Evolutionary conservation across 768 basidiomycete species (phyloP).

Genomic region (Trametes meyenii): DNA sequence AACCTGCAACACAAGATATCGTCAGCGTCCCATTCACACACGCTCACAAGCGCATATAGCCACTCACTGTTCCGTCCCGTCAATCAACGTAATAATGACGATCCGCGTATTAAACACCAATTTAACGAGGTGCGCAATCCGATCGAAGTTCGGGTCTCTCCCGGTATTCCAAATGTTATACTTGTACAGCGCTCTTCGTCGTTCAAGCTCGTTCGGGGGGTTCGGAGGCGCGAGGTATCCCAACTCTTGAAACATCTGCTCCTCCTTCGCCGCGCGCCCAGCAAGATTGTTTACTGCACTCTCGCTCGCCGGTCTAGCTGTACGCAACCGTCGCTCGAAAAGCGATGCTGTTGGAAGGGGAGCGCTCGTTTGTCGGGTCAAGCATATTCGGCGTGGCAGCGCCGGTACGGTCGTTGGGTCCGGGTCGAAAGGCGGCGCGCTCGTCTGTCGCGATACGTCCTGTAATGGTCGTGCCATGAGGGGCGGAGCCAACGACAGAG

Average conservation of each 20-base stretch:
- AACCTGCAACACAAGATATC: slow-evolving; percentile 52
- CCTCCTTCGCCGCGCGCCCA: slow-evolving; percentile 63
- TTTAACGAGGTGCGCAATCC: slow-evolving; percentile 91
- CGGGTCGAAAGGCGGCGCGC: slow-evolving; percentile 35
- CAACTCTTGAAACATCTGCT: slow-evolving; percentile 62
- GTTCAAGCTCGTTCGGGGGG: slow-evolving; percentile 82
- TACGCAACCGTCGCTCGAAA: slow-evolving; percentile 34
- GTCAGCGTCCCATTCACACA: background rate
- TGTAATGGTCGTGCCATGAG: background rate
- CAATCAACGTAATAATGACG: slow-evolving; percentile 81
- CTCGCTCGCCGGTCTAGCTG: slow-evolving; percentile 28
- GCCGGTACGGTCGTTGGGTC: slow-evolving; percentile 47
- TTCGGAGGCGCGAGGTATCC: slow-evolving; percentile 80
- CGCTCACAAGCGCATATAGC: slow-evolving; percentile 4
- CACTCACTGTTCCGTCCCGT: slow-evolving; percentile 79
- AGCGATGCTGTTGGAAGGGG: slow-evolving; percentile 54
- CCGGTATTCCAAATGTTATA: slow-evolving; percentile 87
- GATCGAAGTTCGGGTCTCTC: slow-evolving; percentile 88
- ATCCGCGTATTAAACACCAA: slow-evolving; percentile 90
- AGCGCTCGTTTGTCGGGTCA: slow-evolving; percentile 66
- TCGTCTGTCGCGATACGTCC: slow-evolving; percentile 30
- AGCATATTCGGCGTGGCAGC: slow-evolving; percentile 51
- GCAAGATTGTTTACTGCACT: slow-evolving; percentile 35
- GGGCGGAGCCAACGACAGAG: background rate
- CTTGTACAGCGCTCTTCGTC: slow-evolving; percentile 86